These are phyloP conservation scores for Mycena vulgaris DNA, from an alignment of 768 basidiomycete species.

Conservation along the genomic window DNA sequence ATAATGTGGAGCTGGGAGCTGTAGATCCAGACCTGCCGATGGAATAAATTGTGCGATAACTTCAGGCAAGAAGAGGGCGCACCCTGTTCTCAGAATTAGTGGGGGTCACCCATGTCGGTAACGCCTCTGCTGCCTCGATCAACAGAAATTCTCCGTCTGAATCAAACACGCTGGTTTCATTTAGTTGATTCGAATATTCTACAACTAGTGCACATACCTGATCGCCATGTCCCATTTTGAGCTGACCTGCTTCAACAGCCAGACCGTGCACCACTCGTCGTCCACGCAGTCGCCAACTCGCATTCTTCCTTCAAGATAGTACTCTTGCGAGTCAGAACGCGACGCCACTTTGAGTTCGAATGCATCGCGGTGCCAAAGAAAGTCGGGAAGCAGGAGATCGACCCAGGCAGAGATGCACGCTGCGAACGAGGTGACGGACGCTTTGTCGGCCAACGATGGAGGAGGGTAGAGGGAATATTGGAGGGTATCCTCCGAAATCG, in stretches of 20 bases:
- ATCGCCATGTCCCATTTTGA: conserved; percentile 85
- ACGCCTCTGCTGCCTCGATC: conserved; percentile 93
- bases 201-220: conserved; percentile 65
- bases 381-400: conserved; percentile 67
- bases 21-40: conserved; percentile 91
- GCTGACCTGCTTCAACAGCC: conserved; percentile 86
- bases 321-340: conserved; percentile 63
- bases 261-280: conserved; percentile 97
- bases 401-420: conserved; percentile 75
- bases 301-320: conserved; percentile 86
- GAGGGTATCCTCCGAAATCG: conserved; percentile 90
- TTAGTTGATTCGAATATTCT: conserved; percentile 17
- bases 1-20: conserved; percentile 88
- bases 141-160: conserved; percentile 96
- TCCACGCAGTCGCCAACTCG: conserved; percentile 97
- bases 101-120: conserved; percentile 94
- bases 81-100: conserved; percentile 95
- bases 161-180: conserved; percentile 76
- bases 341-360: conserved; percentile 82
- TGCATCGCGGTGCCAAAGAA: conserved; percentile 89
- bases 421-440: conserved; percentile 75
- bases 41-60: conserved; percentile 51
- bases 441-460: conserved; percentile 66
- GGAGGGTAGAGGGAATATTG: conserved; percentile 83
- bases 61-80: conserved; percentile 56